A percentile compares a stretch with the other conserved stretches of the same genome.
Conservation (phyloP, 345 rosid genomes). For the Salix arbutifolia region DNA sequence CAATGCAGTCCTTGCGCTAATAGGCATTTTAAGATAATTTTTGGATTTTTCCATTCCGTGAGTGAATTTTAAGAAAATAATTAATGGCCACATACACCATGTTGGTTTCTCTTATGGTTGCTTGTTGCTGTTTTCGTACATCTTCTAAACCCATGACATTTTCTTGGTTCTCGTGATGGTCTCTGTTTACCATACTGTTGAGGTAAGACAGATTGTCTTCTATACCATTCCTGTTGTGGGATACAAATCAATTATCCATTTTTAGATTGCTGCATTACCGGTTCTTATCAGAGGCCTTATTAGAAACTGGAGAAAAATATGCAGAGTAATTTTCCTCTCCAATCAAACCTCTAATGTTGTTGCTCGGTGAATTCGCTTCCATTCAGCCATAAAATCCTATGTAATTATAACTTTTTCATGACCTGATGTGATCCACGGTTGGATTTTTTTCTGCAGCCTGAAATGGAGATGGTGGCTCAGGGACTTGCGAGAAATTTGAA, state of each 20-base stretch:
- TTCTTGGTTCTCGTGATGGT: background rate
- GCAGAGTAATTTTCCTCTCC: background rate
- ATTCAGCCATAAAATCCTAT: background rate
- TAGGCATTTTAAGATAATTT: background rate
- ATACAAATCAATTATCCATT: background rate
- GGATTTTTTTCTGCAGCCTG: constrained; percentile 53
- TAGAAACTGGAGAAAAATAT: background rate
- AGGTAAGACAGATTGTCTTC: background rate
- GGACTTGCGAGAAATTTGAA: constrained; percentile 69
- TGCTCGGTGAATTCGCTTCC: background rate
- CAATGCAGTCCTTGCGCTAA: background rate
- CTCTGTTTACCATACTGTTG: background rate
- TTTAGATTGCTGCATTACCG: background rate
- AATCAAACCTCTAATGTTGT: background rate
- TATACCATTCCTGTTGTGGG: background rate
- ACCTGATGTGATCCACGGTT: background rate
- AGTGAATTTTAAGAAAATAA: too few species aligned
- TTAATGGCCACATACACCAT: background rate
- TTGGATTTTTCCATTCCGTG: too few species aligned
- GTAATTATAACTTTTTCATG: background rate
- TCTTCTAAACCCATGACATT: background rate
- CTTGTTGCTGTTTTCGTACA: background rate
- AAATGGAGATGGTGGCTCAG: constrained; percentile 96
- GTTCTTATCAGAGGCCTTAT: background rate
- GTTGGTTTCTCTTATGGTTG: background rate